These are phyloP conservation scores for Talaromyces sp. DNA, from an alignment of 2,329 filamentous ascomycete species.

Conservation along the genomic window DNA sequence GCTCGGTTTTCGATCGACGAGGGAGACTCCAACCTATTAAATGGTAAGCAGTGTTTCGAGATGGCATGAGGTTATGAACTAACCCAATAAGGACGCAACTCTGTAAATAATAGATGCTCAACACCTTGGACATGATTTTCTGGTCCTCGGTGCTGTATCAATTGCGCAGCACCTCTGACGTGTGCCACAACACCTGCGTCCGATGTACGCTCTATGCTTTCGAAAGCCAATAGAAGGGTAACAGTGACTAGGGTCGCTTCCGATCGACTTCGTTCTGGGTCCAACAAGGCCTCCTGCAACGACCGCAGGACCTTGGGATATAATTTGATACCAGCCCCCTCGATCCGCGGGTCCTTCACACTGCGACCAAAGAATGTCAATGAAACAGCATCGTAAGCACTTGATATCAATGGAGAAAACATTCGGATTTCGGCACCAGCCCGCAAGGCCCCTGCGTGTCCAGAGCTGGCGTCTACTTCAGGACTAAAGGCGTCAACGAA, in stretches of 20 bases:
- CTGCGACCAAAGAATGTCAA: constrained; percentile 39
- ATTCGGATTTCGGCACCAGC: constrained; percentile 38
- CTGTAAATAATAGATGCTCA: constrained; percentile 38
- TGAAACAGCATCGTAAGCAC: constrained; percentile 38
- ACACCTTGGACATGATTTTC: constrained; percentile 40
- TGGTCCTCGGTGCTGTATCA: constrained; percentile 39
- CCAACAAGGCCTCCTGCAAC: constrained; percentile 36
- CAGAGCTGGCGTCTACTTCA: constrained; percentile 33
- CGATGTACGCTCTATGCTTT: constrained; percentile 39
- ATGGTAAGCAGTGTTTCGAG: not conserved
- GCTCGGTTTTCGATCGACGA: constrained; percentile 31
- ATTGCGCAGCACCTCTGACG: constrained; percentile 33
- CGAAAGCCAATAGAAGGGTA: constrained; percentile 37
- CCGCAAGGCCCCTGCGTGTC: constrained; percentile 35
- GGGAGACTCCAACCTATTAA: constrained; percentile 29
- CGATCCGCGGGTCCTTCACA: constrained; percentile 33
- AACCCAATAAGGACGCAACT: constrained; percentile 41
- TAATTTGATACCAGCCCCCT: constrained; percentile 31
- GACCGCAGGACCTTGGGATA: constrained; percentile 36
- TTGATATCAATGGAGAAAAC: constrained; percentile 37
- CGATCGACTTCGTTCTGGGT: constrained; percentile 35
- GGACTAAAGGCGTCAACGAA: constrained; percentile 42
- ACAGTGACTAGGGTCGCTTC: constrained; percentile 40
- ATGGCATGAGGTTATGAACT: not conserved
- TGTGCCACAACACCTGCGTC: constrained; percentile 32